phyloP scores from a whole-genome alignment of 2,329 filamentous ascomycete species.

The Fusarium begoniae region DNA sequence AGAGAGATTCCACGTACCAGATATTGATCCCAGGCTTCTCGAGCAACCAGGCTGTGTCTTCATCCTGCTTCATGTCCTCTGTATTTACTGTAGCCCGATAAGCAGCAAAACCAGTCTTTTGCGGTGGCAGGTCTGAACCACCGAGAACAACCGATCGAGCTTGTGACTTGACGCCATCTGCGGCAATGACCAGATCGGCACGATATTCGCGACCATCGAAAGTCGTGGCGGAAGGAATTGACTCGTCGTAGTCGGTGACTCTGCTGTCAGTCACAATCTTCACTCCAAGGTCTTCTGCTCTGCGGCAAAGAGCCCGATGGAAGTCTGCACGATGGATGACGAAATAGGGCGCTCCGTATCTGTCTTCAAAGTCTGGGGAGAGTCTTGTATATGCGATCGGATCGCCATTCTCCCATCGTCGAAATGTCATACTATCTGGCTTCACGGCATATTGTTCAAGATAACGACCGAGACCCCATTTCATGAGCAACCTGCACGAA shows the following conservation, averaged over 20 bases:
- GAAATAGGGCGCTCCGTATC: neutral
- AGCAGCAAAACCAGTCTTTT: neutral
- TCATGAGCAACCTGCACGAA: neutral
- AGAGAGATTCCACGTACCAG: neutral
- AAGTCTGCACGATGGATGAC: constrained; percentile 1
- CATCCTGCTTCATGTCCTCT: neutral
- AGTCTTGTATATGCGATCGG: neutral
- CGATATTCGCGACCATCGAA: neutral
- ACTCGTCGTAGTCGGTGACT: neutral
- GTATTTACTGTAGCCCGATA: neutral
- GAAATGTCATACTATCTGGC: constrained; percentile 4
- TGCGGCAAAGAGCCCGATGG: neutral
- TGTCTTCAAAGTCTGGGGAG: neutral
- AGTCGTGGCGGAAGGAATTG: neutral
- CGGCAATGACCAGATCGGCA: neutral
- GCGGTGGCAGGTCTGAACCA: neutral
- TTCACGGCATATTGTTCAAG: neutral
- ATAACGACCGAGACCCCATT: neutral
- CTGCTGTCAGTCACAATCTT: neutral
- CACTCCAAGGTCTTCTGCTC: neutral
- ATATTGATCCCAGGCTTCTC: neutral
- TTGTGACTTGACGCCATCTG: neutral
- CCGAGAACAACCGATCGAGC: constrained; percentile 1
- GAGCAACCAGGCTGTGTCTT: neutral
- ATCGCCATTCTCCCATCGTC: neutral